Evolutionary conservation across 768 basidiomycete genomes (phyloP).

Genomic region (Tulasnella sp.): DNA sequence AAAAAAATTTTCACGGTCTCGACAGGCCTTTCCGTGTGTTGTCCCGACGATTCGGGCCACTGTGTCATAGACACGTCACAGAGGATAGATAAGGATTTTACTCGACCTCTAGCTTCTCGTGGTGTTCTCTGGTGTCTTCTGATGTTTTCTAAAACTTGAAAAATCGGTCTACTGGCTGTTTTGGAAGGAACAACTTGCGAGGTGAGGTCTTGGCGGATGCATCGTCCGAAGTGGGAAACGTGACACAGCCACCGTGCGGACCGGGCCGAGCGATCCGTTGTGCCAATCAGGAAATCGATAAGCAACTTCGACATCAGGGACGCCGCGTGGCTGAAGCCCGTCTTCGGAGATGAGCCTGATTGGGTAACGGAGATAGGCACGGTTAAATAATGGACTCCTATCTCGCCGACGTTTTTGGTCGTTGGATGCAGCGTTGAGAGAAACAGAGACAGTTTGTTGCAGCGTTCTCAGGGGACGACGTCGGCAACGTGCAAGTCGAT

Average conservation of each 20-base stretch:
- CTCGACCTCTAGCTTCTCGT: not conserved
- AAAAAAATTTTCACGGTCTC: slow-evolving; percentile 3
- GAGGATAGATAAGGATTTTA: not conserved
- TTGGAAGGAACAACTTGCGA: not conserved
- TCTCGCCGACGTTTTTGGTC: not conserved
- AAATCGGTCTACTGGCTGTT: not conserved
- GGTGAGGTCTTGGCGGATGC: not conserved
- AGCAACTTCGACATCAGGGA: not conserved
- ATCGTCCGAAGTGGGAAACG: not conserved
- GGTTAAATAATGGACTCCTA: not conserved
- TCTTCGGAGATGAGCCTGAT: slow-evolving; percentile 1
- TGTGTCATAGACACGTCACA: slow-evolving; percentile 7
- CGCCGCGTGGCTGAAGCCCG: not conserved
- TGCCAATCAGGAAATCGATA: not conserved
- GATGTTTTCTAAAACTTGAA: not conserved
- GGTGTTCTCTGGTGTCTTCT: not conserved
- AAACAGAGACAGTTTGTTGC: slow-evolving; percentile 2
- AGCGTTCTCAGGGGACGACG: not conserved
- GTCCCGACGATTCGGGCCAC: not conserved
- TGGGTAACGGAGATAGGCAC: not conserved
- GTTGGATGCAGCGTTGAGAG: slow-evolving; percentile 3
- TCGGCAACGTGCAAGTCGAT: not conserved
- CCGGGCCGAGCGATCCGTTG: not conserved
- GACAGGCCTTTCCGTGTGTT: not conserved
- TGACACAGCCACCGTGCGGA: not conserved